These are phyloP conservation scores for Tilletia setariae DNA, from an alignment of 1,284 basidiomycete genomes.

Conservation along the genomic window DNA sequence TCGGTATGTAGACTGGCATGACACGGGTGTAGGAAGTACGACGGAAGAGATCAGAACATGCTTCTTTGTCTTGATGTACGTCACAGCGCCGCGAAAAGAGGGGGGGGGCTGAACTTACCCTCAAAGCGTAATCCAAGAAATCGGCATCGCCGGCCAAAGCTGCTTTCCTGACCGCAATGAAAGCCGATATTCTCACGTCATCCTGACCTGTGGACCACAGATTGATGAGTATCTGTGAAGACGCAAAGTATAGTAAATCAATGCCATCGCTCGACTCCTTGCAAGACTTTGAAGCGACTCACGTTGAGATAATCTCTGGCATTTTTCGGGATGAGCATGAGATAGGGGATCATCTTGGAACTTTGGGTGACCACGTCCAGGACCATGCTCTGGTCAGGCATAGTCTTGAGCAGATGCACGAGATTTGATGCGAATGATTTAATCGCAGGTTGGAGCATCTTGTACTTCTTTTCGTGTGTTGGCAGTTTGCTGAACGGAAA, in stretches of 20 bases:
- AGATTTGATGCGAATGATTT: slow-evolving; percentile 61
- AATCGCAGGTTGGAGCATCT: slow-evolving; percentile 79
- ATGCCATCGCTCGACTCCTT: too few species aligned
- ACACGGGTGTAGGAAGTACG: not conserved
- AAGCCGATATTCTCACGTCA: slow-evolving; percentile 78
- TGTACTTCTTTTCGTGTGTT: slow-evolving; percentile 55
- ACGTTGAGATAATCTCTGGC: slow-evolving; percentile 46
- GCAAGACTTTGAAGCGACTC: not conserved
- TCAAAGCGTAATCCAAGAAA: slow-evolving; percentile 79
- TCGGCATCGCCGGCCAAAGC: slow-evolving; percentile 76
- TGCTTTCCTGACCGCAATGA: slow-evolving; percentile 78
- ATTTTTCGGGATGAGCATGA: slow-evolving; percentile 36
- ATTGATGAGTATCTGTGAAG: slow-evolving; percentile 68
- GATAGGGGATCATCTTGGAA: slow-evolving; percentile 48
- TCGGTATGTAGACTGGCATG: slow-evolving; percentile 72
- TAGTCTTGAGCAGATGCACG: slow-evolving; percentile 42
- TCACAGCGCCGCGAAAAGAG: too few species aligned
- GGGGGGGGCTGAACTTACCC: slow-evolving; percentile 60
- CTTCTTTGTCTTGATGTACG: not conserved
- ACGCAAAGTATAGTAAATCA: slow-evolving; percentile 46
- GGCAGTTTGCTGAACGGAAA: slow-evolving; percentile 63
- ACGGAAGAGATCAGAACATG: not conserved
- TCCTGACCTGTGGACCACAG: slow-evolving; percentile 74
- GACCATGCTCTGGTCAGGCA: slow-evolving; percentile 62
- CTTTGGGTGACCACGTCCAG: slow-evolving; percentile 44